Base-by-base conservation (phyloP, 495 filamentous ascomycete genomes). In the Daldinia caldariorum region DNA sequence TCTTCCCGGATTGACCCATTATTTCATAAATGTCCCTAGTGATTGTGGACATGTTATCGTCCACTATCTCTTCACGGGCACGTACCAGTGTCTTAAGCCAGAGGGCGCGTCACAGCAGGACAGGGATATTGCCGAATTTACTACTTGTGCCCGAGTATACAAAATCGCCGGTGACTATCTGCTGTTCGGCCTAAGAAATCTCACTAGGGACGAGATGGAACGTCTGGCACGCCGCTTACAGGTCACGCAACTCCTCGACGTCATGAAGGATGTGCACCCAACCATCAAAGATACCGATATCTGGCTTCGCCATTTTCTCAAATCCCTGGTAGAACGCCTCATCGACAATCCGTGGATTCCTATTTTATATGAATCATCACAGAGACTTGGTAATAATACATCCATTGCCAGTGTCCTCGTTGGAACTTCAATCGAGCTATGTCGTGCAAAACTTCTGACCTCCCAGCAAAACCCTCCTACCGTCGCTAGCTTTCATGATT, bases 31-130 rank as follows among this genome's bases (percentile, higher is more conserved):
- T 8, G 58, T 75, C 8, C 65, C 77, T 6, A 9, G 26, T 29
- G 53, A 51, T 13, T 65, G 54, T n/a, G 73, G 74, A 35, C 77
- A 80, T 29, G 72, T 77, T 13, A 14, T 80, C 18, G 67, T 78
- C 6, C 51, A 76, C 10, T 76, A 72, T 32, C 56, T 80, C n/a
- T 76, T 73, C 50, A 72, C 69, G 0, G 61, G 64, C 9, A 61
- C 22, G 0, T 73, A 73, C 47, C 53, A 70, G 14, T 63, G 53
- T 34, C 62, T 73, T 2, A 54, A 67, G 26, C 66, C 54, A 10
- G 54, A 43, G 20, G 58, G 62, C 58, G 34, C 37, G 5, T 60
- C 43, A 13, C 26, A 10, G 26, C 32, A 26, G 5, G 54, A 70
- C 31, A 73, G 63, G 41, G 8, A 41, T 16, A 54, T 47, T 37